phyloP scores from a whole-genome alignment of 2,329 filamentous ascomycete genomes.

The Neofusicoccum sp. region DNA sequence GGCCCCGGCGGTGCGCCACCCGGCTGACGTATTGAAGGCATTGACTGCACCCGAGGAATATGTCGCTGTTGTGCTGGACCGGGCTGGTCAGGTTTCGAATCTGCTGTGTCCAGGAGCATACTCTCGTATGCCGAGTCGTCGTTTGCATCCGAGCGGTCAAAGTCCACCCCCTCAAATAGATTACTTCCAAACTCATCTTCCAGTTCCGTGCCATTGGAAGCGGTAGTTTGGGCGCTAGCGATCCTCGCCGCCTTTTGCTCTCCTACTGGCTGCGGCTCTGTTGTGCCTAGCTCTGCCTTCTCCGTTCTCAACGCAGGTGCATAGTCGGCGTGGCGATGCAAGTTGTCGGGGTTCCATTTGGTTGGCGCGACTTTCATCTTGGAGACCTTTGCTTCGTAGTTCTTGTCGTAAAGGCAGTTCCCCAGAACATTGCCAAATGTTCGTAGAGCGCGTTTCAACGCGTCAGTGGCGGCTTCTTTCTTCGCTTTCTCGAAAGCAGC shows the following conservation, averaged over 20 bases:
- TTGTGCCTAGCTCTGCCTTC: conserved; percentile 21
- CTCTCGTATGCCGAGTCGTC: conserved; percentile 17
- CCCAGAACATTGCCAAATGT: conserved; percentile 95
- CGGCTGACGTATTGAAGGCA: conserved; percentile 24
- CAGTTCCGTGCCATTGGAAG: conserved; percentile 42
- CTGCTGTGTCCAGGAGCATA: conserved; percentile 5
- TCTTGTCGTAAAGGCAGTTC: conserved; percentile 98
- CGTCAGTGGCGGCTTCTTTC: conserved; percentile 96
- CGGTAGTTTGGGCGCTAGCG: conserved; percentile 33
- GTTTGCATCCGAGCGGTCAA: conserved; percentile 4
- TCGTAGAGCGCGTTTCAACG: conserved; percentile 80
- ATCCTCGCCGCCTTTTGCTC: conserved; percentile 27
- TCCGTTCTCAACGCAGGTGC: conserved; percentile 49
- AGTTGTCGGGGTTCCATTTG: conserved; percentile 73
- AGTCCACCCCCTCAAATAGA: conserved; percentile 54
- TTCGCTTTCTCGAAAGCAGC: conserved; percentile 98
- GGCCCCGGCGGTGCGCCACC: conserved; percentile 23
- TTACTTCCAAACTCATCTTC: conserved; percentile 58
- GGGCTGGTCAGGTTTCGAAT: not conserved
- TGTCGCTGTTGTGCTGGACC: conserved; percentile 16
- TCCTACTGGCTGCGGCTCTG: conserved; percentile 19
- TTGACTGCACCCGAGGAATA: conserved; percentile 26
- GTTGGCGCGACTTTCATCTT: conserved; percentile 79
- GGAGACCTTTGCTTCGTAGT: conserved; percentile 84
- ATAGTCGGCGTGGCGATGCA: conserved; percentile 80